Conservation (phyloP, 768 basidiomycete species). For the Gyrodon lividus region DNA sequence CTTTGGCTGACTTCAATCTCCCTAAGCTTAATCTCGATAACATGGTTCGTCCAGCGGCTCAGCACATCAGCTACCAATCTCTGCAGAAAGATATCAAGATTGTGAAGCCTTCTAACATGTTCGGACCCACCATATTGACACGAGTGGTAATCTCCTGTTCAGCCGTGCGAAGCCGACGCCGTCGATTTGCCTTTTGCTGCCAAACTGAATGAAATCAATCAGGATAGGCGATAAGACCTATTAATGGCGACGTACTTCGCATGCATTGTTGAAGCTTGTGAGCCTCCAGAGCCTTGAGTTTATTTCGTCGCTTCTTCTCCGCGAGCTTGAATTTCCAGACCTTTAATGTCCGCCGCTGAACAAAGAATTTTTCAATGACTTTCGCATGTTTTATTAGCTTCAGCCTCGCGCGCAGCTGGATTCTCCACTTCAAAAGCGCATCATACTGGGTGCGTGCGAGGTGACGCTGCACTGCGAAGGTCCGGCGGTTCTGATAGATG, state of each 20-base stretch:
- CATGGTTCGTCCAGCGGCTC: slow-evolving; percentile 65
- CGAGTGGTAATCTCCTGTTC: slow-evolving; percentile 43
- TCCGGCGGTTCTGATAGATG: slow-evolving; percentile 45
- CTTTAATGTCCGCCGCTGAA: slow-evolving; percentile 46
- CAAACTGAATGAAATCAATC: slow-evolving; percentile 41
- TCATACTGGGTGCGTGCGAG: slow-evolving; percentile 40
- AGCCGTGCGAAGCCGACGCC: slow-evolving; percentile 41
- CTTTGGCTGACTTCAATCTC: slow-evolving; percentile 64
- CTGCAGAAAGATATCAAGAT: slow-evolving; percentile 34
- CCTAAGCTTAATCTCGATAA: slow-evolving; percentile 70
- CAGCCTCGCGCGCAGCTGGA: slow-evolving; percentile 48
- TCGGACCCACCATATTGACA: slow-evolving; percentile 38
- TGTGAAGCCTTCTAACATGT: not conserved
- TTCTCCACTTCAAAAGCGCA: slow-evolving; percentile 54
- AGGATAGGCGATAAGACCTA: slow-evolving; percentile 1
- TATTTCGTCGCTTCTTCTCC: slow-evolving; percentile 43
- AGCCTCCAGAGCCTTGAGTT: slow-evolving; percentile 43
- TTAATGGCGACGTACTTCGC: slow-evolving; percentile 37
- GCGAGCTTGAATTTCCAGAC: slow-evolving; percentile 48
- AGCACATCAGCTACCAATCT: slow-evolving; percentile 50
- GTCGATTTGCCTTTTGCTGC: slow-evolving; percentile 38
- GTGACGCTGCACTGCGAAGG: slow-evolving; percentile 45
- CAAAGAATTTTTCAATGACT: slow-evolving; percentile 50
- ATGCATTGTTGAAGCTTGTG: slow-evolving; percentile 29
- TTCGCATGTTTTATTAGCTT: slow-evolving; percentile 55